These are phyloP conservation scores for Mucor saturninus DNA, from an alignment of 371 early-diverging fungal species.

Conservation along the genomic window DNA sequence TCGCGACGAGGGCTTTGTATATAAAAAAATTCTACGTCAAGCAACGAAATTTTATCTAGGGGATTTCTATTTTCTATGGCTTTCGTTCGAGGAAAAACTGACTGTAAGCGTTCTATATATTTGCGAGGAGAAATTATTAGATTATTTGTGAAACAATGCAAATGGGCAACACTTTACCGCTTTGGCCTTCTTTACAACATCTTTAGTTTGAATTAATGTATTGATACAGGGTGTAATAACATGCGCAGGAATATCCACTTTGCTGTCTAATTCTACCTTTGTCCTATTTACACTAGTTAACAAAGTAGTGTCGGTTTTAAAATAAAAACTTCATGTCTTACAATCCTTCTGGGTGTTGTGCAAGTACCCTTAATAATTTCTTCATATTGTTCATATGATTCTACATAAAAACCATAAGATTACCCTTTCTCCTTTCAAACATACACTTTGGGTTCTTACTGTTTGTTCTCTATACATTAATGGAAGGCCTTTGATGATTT, in stretches of 20 bases:
- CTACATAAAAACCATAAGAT: neutral
- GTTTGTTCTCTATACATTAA: slow-evolving; percentile 8
- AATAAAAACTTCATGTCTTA: neutral
- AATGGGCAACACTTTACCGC: slow-evolving; percentile 11
- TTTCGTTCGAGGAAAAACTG: too few species aligned
- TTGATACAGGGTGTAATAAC: slow-evolving; percentile 28
- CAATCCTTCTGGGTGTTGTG: slow-evolving; percentile 12
- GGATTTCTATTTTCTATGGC: too few species aligned
- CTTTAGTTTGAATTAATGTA: slow-evolving; percentile 26
- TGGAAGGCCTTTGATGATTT: slow-evolving; percentile 26
- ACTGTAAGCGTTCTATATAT: too few species aligned
- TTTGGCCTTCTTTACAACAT: slow-evolving; percentile 16
- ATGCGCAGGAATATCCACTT: slow-evolving; percentile 17
- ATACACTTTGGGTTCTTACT: neutral
- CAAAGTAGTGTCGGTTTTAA: too few species aligned
- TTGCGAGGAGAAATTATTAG: too few species aligned
- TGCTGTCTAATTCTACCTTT: slow-evolving; percentile 20
- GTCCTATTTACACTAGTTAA: slow-evolving; percentile 2
- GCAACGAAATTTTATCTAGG: too few species aligned
- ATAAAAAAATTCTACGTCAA: too few species aligned
- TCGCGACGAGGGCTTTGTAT: too few species aligned
- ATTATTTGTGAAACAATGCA: too few species aligned
- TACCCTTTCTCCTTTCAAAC: neutral
- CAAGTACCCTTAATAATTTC: slow-evolving; percentile 2
- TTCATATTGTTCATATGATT: slow-evolving; percentile 9